Evolutionary conservation across 208 protist genomes (phyloP), one percentile per base, ranked within the genome.

Genomic region (Acanthamoeba polyphaga): DNA sequence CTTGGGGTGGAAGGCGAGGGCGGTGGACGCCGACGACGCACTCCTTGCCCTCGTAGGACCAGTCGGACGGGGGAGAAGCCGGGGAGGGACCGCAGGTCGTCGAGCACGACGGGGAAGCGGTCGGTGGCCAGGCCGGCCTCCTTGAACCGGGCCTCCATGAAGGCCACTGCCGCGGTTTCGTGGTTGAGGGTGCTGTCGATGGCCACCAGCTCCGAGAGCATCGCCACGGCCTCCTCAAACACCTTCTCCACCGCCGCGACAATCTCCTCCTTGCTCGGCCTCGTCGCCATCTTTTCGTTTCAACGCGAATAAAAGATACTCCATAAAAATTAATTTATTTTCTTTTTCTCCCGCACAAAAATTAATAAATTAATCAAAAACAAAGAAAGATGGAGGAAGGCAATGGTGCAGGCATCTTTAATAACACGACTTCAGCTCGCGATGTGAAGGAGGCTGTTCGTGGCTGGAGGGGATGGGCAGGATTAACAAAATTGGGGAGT

Each of bases 41-140:
- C 38, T 96, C 95, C 55, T 96, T 96, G n/a, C 78, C 66, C 29
- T 96, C 88, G 46, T 96, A 96, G 17, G 34, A 60, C 95, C 95
- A 96, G 53, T 96, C 80, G n/a, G 0, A 95, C 95, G 10, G 95
- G 95, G 29, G 93, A 95, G 88, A 95, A 96, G 34, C 95, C 95
- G n/a, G 84, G 84, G 32, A 96, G 60, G n/a, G 82, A 24, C 27
- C 89, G 85, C 15, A 96, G 93, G 1, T 95, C 43, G 13, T 96
- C 95, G 29, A 95, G 66, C 32, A 62, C 64, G 0, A 96, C 64
- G 27, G 62, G 46, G 46, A 96, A 95, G 78, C 95, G 80, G 74
- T 96, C 95, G 17, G 94, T 93, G 32, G 64, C 87, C 4, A 96
- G 76, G 32, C 38, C 72, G 10, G 93, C 53, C 34, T n/a, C 22